Conservation (phyloP, 1,139 yeast genomes). For the Yamadazyma friedrichii region DNA sequence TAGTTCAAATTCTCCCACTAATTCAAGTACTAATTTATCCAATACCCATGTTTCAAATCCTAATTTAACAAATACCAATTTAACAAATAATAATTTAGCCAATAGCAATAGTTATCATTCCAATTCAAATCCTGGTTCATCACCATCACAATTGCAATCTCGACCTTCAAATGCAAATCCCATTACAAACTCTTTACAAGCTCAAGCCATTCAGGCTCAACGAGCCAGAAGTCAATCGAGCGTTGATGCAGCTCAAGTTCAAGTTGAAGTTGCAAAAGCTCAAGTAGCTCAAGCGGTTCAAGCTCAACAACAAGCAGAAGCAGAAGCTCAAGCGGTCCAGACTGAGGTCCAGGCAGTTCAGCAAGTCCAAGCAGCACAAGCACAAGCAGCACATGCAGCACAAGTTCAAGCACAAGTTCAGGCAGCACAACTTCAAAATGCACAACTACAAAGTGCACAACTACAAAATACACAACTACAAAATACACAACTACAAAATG, state of each 20-base stretch:
- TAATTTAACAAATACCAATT: no score
- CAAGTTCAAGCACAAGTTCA: slow-evolving; percentile 7
- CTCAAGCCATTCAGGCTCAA: no score
- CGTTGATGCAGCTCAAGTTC: slow-evolving; percentile 2
- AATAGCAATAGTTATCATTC: no score
- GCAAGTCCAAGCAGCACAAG: slow-evolving; percentile 1
- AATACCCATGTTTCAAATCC: background rate
- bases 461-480: slow-evolving; percentile 1
- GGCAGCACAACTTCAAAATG: slow-evolving; percentile 7
- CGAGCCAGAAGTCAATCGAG: no score
- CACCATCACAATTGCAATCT: background rate
- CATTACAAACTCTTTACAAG: no score
- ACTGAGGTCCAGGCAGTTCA: background rate
- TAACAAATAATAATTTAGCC: no score
- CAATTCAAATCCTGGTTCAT: background rate
- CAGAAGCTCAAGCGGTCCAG: slow-evolving; percentile 3
- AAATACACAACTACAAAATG: slow-evolving; percentile 1
- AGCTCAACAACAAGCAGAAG: slow-evolving; percentile 3
- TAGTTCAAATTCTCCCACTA: background rate
- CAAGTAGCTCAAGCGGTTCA: slow-evolving; percentile 6
- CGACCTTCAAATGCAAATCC: background rate
- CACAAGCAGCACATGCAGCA: slow-evolving; percentile 4
- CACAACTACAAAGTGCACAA: background rate
- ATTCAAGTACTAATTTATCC: background rate
- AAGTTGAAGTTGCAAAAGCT: slow-evolving; percentile 5